These are phyloP conservation scores for Diaporthe citri DNA, from an alignment of 2,329 filamentous ascomycete species.

Conservation along the genomic window DNA sequence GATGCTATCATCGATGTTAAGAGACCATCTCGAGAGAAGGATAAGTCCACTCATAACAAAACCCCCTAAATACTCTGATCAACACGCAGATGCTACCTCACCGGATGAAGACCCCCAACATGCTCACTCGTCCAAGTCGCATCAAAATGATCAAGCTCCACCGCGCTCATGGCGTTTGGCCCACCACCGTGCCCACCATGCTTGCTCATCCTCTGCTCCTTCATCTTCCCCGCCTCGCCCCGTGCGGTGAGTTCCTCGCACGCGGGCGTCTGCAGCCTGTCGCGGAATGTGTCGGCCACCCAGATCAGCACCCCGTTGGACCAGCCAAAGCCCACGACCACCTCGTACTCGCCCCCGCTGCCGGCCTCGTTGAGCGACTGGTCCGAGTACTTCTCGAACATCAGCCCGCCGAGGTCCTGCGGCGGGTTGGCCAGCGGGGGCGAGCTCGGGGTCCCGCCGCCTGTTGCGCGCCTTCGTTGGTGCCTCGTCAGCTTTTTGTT, in stretches of 20 bases:
- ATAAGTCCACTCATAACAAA: background rate
- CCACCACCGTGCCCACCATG: slow-evolving; percentile 10
- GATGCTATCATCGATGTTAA: background rate
- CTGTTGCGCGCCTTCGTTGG: slow-evolving; percentile 61
- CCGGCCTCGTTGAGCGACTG: slow-evolving; percentile 71
- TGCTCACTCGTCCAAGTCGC: slow-evolving; percentile 55
- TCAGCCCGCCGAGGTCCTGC: slow-evolving; percentile 64
- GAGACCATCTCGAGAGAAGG: background rate
- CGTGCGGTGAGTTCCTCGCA: slow-evolving; percentile 63
- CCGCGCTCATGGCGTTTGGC: slow-evolving; percentile 49
- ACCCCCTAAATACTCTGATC: background rate
- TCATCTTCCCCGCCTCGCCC: slow-evolving; percentile 43
- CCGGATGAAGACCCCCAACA: slow-evolving; percentile 30
- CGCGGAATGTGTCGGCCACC: slow-evolving; percentile 72
- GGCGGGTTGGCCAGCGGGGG: slow-evolving; percentile 63
- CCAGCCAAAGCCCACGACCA: slow-evolving; percentile 80
- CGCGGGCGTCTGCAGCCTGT: slow-evolving; percentile 66
- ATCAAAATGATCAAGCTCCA: slow-evolving; percentile 61
- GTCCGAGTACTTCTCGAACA: slow-evolving; percentile 79
- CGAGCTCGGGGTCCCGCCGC: slow-evolving; percentile 67
- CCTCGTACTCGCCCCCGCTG: slow-evolving; percentile 76
- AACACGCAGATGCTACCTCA: background rate
- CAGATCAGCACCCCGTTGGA: slow-evolving; percentile 77
- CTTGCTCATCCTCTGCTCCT: slow-evolving; percentile 39
- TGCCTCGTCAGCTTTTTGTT: background rate